These are phyloP conservation scores for Linaria vulgaris DNA, from an alignment of 257 asterid genomes.

Conservation along the genomic window DNA sequence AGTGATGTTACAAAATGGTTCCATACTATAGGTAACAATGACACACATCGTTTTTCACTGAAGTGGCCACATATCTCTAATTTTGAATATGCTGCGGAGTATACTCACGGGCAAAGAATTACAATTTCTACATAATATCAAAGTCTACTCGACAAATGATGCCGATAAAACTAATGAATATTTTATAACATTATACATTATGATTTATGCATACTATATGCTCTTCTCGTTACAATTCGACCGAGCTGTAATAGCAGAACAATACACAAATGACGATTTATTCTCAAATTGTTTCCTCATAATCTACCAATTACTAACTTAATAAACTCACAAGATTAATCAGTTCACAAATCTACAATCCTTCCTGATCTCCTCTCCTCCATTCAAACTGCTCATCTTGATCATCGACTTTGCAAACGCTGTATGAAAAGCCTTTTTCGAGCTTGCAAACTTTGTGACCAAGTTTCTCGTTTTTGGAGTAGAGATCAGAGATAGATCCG, in stretches of 20 bases:
- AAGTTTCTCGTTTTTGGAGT: slow-evolving; percentile 42
- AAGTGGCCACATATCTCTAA: no score
- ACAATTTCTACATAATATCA: background rate
- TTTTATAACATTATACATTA: background rate
- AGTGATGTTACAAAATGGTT: no score
- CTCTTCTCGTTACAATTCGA: background rate
- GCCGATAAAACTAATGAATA: no score
- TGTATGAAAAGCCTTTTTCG: slow-evolving; percentile 54
- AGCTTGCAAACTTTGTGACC: slow-evolving; percentile 61
- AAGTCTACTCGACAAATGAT: no score
- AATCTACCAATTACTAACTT: background rate
- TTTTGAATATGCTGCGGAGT: no score
- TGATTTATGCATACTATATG: background rate
- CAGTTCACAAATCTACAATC: slow-evolving; percentile 72
- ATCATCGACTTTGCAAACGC: slow-evolving; percentile 73
- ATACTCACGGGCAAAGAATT: no score
- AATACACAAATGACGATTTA: background rate
- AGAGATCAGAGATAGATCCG: slow-evolving; percentile 71
- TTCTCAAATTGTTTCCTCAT: background rate
- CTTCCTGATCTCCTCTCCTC: slow-evolving; percentile 79
- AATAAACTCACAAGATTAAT: background rate
- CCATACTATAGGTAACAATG: no score
- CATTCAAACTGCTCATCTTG: slow-evolving; percentile 84
- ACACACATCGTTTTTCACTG: no score
- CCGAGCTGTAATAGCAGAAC: background rate